Conservation (phyloP, 2,329 filamentous ascomycete species). For the Sarocladiaceae sp. region DNA sequence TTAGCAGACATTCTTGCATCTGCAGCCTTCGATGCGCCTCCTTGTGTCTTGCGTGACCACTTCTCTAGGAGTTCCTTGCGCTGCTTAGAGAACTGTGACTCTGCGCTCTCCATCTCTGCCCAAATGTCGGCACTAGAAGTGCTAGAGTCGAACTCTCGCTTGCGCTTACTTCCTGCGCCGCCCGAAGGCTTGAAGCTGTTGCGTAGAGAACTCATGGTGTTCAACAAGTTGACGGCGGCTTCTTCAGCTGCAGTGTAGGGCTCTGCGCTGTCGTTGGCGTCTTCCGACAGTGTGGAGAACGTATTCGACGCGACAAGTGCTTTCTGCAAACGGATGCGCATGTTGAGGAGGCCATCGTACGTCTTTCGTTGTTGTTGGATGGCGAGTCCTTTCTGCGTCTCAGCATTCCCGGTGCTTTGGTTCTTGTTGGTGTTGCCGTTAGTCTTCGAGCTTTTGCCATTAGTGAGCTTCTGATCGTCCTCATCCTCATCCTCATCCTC, state of each 20-base stretch:
- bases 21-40: constrained; percentile 19
- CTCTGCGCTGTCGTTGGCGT: constrained; percentile 32
- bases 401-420: constrained; percentile 27
- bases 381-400: constrained; percentile 79
- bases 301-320: constrained; percentile 80
- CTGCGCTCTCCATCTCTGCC: constrained; percentile 64
- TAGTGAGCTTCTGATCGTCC: constrained; percentile 26
- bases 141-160: constrained; percentile 46
- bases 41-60: constrained; percentile 71
- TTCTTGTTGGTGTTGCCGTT: not conserved
- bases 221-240: constrained; percentile 81
- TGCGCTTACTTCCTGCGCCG: constrained; percentile 57
- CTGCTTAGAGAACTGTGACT: constrained; percentile 53
- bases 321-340: constrained; percentile 90
- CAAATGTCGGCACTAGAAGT: constrained; percentile 66
- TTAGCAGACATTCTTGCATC: not conserved
- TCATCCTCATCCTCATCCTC: constrained; percentile 32
- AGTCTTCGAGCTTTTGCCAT: not conserved
- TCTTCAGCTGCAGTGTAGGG: constrained; percentile 75
- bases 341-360: constrained; percentile 85
- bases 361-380: constrained; percentile 81
- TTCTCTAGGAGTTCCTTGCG: constrained; percentile 77
- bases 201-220: constrained; percentile 69
- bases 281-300: constrained; percentile 45
- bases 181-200: constrained; percentile 51